Percentiles rank a stretch among this genome's conserved stretches.
These are phyloP conservation scores for Boletus vinaceobasis DNA, from an alignment of 768 basidiomycete genomes.

Conservation along the genomic window DNA sequence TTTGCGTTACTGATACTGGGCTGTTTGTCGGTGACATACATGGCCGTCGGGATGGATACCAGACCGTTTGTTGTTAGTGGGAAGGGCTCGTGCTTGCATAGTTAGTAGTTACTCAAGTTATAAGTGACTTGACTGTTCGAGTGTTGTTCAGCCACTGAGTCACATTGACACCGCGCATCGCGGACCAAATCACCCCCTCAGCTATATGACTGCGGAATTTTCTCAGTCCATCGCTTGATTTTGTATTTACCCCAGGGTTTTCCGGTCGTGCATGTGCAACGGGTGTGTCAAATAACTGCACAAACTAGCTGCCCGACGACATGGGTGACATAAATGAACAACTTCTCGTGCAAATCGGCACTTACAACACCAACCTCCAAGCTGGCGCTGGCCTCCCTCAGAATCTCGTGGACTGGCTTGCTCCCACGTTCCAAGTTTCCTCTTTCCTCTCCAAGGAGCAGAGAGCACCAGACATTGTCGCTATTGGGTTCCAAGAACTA, in stretches of 20 bases:
- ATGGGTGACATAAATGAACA: constrained; percentile 24
- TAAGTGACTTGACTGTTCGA: neutral
- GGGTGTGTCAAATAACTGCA: neutral
- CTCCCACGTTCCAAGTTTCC: constrained; percentile 76
- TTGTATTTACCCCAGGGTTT: neutral
- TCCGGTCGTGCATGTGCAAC: neutral
- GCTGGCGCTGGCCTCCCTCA: constrained; percentile 70
- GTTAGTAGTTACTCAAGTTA: neutral
- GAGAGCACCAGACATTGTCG: constrained; percentile 80
- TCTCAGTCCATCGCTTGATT: neutral
- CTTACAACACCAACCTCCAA: constrained; percentile 92
- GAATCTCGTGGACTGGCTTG: constrained; percentile 89
- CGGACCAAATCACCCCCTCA: neutral
- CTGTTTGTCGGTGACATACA: neutral
- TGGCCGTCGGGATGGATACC: neutral
- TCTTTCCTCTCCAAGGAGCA: constrained; percentile 60
- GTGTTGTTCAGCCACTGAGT: no score
- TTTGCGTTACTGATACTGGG: constrained; percentile 7
- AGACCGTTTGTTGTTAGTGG: constrained; percentile 2
- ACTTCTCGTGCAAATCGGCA: constrained; percentile 73
- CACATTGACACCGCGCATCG: neutral
- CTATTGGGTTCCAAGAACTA: constrained; percentile 91
- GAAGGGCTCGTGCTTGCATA: no score
- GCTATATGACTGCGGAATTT: neutral
- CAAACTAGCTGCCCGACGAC: neutral